These are phyloP conservation scores for Sclerotinia trifoliorum DNA, from an alignment of 2,329 filamentous ascomycete genomes.

Conservation along the genomic window DNA sequence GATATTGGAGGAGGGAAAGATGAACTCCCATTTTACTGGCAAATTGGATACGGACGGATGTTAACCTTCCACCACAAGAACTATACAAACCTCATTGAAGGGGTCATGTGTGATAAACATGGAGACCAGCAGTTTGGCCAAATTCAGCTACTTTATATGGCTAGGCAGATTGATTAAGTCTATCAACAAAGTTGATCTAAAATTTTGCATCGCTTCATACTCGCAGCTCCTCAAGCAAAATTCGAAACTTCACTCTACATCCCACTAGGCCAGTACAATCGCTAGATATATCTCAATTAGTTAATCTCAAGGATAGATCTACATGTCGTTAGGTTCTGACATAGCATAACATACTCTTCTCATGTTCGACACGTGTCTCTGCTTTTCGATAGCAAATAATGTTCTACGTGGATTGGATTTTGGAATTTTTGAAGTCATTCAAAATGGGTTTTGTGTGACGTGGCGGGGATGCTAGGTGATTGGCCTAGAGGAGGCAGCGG, in stretches of 20 bases:
- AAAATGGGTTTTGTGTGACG: constrained; percentile 11
- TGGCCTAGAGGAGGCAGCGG: background rate
- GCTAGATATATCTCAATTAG: background rate
- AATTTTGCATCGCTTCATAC: background rate
- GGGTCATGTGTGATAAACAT: too few relatives aligned
- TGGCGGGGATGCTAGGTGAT: constrained; percentile 1
- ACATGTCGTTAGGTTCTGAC: background rate
- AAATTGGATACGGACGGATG: background rate
- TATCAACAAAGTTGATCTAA: background rate
- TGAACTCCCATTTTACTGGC: background rate
- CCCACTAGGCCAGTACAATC: background rate
- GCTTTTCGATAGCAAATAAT: background rate
- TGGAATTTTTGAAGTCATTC: background rate
- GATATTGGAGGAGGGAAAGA: background rate
- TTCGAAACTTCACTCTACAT: background rate
- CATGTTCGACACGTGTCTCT: constrained; percentile 12
- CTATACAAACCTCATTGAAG: background rate
- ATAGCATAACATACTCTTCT: background rate
- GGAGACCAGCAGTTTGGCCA: background rate
- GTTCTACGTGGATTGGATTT: constrained; percentile 1
- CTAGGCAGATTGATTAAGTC: background rate
- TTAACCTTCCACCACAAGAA: background rate
- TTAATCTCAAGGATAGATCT: background rate
- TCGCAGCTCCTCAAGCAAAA: background rate
- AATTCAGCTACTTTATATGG: background rate